phyloP scores from a whole-genome alignment of 495 filamentous ascomycete species.

The Rhizodiscina lignyota region DNA sequence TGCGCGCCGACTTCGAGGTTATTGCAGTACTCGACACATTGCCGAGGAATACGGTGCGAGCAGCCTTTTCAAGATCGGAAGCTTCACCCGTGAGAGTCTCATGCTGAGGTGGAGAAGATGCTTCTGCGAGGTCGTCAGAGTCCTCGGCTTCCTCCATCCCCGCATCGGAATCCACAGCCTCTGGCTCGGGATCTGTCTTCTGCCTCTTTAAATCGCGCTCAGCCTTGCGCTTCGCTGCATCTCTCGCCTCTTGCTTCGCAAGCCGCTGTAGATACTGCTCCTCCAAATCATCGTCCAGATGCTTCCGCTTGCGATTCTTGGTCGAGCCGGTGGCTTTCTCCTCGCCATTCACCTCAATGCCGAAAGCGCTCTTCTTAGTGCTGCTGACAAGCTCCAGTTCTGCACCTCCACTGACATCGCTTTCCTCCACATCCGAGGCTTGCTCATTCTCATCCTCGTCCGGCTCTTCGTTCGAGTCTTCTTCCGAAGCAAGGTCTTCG shows the following conservation, averaged over 20 bases:
- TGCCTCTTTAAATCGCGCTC: slow-evolving; percentile 33
- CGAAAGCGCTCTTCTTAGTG: too few relatives aligned
- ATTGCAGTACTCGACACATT: slow-evolving; percentile 77
- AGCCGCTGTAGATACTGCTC: slow-evolving; percentile 64
- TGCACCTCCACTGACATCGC: too few relatives aligned
- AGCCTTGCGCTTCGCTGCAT: slow-evolving; percentile 15
- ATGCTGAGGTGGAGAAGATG: slow-evolving; percentile 35
- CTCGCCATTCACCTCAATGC: slow-evolving; percentile 1
- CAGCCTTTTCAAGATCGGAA: slow-evolving; percentile 65
- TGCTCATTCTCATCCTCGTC: neutral
- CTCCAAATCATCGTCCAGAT: slow-evolving; percentile 62
- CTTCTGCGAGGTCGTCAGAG: too few relatives aligned
- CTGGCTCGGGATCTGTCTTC: slow-evolving; percentile 1
- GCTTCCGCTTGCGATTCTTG: slow-evolving; percentile 57
- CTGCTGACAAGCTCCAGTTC: too few relatives aligned
- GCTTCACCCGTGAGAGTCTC: slow-evolving; percentile 31
- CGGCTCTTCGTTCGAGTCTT: slow-evolving; percentile 1
- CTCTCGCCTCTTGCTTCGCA: slow-evolving; percentile 37
- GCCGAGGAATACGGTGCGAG: slow-evolving; percentile 80
- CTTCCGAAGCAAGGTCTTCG: neutral
- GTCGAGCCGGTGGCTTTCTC: neutral
- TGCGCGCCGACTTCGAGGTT: slow-evolving; percentile 63
- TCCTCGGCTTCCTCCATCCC: slow-evolving; percentile 13
- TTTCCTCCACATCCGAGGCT: neutral
- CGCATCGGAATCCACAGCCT: slow-evolving; percentile 8